phyloP scores from a whole-genome alignment of 768 basidiomycete genomes.

The Suillus variegatus region DNA sequence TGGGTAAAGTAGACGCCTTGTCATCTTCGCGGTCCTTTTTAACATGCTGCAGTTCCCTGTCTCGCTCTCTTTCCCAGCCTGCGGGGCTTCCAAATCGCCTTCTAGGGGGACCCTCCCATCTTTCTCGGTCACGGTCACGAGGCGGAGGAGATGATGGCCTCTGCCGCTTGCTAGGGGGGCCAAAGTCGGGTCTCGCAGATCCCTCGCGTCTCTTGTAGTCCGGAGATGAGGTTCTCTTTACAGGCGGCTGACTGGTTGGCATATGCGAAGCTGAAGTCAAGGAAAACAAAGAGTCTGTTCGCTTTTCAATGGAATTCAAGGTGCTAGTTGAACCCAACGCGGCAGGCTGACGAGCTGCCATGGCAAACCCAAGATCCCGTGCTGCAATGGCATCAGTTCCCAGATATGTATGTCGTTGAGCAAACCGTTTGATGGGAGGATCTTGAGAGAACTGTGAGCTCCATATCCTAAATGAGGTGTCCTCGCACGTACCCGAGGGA shows the following conservation, averaged over 20 bases:
- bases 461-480: not conserved
- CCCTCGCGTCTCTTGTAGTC: slow-evolving; percentile 46
- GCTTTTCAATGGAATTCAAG: slow-evolving; percentile 29
- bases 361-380: slow-evolving; percentile 83
- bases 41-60: slow-evolving; percentile 40
- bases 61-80: slow-evolving; percentile 47
- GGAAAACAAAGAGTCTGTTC: slow-evolving; percentile 38
- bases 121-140: slow-evolving; percentile 51
- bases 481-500: slow-evolving; percentile 62
- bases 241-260: slow-evolving; percentile 22
- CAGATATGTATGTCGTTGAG: slow-evolving; percentile 72
- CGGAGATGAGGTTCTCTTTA: slow-evolving; percentile 35
- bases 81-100: slow-evolving; percentile 43
- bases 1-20: slow-evolving; percentile 48
- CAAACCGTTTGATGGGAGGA: slow-evolving; percentile 87
- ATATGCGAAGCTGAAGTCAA: slow-evolving; percentile 30
- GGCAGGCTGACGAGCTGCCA: slow-evolving; percentile 35
- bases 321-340: slow-evolving; percentile 21
- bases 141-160: slow-evolving; percentile 47
- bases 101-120: slow-evolving; percentile 37
- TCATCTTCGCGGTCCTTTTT: slow-evolving; percentile 48
- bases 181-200: slow-evolving; percentile 36
- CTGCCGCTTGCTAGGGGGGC: slow-evolving; percentile 44
- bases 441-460: slow-evolving; percentile 46
- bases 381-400: slow-evolving; percentile 87